These are phyloP conservation scores for Cladobotryum protrusum DNA, from an alignment of 2,329 filamentous ascomycete species.

Conservation along the genomic window DNA sequence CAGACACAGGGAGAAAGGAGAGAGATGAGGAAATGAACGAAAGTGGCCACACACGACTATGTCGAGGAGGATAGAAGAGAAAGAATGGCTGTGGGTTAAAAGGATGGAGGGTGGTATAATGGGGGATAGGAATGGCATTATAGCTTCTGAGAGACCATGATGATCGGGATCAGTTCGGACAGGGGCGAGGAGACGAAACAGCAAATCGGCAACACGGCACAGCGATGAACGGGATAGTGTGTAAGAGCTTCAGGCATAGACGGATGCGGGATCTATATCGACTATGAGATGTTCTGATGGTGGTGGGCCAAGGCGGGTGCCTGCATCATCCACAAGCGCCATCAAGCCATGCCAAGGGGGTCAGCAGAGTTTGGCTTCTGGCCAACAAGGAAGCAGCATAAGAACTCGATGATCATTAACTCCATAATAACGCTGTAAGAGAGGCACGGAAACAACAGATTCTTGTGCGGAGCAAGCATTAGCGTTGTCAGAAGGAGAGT, in stretches of 20 bases:
- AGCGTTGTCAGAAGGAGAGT: conserved; percentile 7
- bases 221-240: conserved; percentile 15
- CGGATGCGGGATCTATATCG: neutral
- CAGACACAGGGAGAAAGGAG: conserved; percentile 26
- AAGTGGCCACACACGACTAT: conserved; percentile 9
- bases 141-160: conserved; percentile 33
- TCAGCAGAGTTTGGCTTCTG: no score
- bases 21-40: conserved; percentile 16
- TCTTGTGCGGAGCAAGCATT: neutral
- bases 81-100: conserved; percentile 25
- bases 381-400: no score
- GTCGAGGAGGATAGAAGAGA: conserved; percentile 24
- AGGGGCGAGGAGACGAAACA: conserved; percentile 26
- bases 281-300: neutral
- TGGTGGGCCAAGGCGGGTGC: no score
- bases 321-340: no score
- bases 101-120: conserved; percentile 25
- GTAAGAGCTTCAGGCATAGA: conserved; percentile 7
- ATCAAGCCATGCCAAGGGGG: no score
- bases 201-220: conserved; percentile 21
- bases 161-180: conserved; percentile 31
- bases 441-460: no score
- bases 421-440: no score
- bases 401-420: no score
- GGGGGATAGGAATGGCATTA: conserved; percentile 17